phyloP scores from a whole-genome alignment of 106 monocot genomes.

The Alisma plantagoaquatica region DNA sequence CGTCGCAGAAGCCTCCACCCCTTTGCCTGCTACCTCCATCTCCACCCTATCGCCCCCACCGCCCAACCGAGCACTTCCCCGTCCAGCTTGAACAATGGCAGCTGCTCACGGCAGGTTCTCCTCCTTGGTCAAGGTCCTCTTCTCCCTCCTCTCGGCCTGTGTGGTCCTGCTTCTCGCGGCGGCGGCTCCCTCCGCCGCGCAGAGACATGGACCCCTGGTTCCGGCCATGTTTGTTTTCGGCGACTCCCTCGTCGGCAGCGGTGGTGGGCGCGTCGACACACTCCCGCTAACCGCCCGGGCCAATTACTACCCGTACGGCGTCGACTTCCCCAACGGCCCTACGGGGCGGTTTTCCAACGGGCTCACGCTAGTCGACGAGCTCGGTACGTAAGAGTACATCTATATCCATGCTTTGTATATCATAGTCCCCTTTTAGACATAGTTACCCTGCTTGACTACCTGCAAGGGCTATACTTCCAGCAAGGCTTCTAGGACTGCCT shows the following conservation, averaged over 20 bases:
- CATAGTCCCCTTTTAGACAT: not conserved
- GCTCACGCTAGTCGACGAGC: conserved; percentile 78
- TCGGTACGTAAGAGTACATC: conserved; percentile 31
- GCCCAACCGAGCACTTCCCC: conserved; percentile 11
- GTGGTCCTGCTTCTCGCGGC: conserved; percentile 3
- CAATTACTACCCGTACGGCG: conserved; percentile 91
- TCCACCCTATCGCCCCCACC: conserved; percentile 10
- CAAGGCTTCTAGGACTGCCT: conserved; percentile 73
- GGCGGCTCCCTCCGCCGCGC: not conserved
- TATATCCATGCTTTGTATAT: not conserved
- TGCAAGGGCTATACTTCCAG: conserved; percentile 19
- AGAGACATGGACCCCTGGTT: conserved; percentile 22
- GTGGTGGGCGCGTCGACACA: conserved; percentile 80
- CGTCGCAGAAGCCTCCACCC: too few species aligned
- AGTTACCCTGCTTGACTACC: not conserved
- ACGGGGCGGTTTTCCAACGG: conserved; percentile 97
- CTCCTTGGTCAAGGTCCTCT: not conserved
- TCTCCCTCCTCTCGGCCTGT: not conserved
- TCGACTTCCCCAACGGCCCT: conserved; percentile 77
- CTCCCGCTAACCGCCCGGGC: conserved; percentile 80
- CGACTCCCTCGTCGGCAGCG: conserved; percentile 89
- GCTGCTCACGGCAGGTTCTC: not conserved
- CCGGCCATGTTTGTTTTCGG: conserved; percentile 96
- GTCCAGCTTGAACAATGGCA: not conserved
- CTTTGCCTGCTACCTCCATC: conserved; percentile 5